These are phyloP conservation scores for Paramecium tetraurelia DNA, from an alignment of 73 alveolate genomes.

Conservation along the genomic window DNA sequence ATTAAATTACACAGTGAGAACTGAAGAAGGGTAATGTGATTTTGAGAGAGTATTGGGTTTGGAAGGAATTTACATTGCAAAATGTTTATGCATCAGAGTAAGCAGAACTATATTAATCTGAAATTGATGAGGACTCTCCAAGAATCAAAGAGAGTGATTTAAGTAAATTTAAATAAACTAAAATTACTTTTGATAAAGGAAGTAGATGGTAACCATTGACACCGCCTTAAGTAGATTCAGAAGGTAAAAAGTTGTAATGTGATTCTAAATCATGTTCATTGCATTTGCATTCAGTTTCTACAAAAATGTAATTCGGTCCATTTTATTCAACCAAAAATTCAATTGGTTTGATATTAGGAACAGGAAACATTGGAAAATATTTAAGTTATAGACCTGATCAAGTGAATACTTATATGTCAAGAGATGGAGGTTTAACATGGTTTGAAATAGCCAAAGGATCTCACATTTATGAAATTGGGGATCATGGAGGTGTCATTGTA, in stretches of 20 bases:
- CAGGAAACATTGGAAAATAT: conserved; percentile 87
- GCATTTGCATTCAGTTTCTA: conserved; percentile 84
- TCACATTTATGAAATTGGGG: conserved; percentile 90
- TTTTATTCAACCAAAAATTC: conserved; percentile 81
- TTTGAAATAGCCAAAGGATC: conserved; percentile 86
- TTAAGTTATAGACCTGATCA: conserved; percentile 67
- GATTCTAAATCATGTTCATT: conserved; percentile 81
- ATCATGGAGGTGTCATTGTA: conserved; percentile 95
- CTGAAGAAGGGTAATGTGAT: conserved; percentile 77
- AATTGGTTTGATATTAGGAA: conserved; percentile 84
- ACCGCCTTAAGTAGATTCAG: conserved; percentile 70
- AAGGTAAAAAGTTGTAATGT: conserved; percentile 68
- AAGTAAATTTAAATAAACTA: conserved; percentile 42
- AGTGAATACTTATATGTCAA: conserved; percentile 78
- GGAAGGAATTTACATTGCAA: conserved; percentile 86
- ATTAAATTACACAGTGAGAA: conserved; percentile 76
- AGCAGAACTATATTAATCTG: conserved; percentile 60
- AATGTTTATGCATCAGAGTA: conserved; percentile 66
- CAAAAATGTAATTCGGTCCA: conserved; percentile 73
- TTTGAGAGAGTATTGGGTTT: conserved; percentile 79
- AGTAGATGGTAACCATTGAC: conserved; percentile 79
- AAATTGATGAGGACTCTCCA: conserved; percentile 50
- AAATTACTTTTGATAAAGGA: conserved; percentile 90
- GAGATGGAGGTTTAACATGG: conserved; percentile 96
- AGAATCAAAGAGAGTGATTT: conserved; percentile 13